Evolutionary conservation across 116 monocot genomes (phyloP), one percentile per base, ranked within the genome.

Genomic region (Posidonia oceanica): DNA sequence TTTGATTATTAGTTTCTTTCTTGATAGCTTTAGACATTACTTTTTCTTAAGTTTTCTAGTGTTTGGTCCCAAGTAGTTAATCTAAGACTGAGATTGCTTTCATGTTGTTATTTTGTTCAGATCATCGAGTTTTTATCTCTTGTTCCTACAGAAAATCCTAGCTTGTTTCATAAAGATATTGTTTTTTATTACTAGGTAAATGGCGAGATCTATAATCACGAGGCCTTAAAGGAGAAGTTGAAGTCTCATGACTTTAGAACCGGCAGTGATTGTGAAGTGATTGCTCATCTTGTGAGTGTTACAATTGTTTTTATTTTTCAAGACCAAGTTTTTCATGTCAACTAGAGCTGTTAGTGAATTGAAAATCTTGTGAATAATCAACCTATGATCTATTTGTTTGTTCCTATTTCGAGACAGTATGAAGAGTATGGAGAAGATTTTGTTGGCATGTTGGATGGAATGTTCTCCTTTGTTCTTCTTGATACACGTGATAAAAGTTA

Each of bases 401-500:
- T 68, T 59, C 16, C 64, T 61, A 63, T 68, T 38, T 7, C 59
- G 20, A 63, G 1, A 68, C 80, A 95, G 95, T 95, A 95, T 73
- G 95, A 95, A 76, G 91, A 95, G 56, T 80, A 95, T 82, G 95
- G 95, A 62, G 95, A 95, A 64, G 83, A 91, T 69, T 95, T 88
- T 67, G 80, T 95, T 36, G 83, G 83, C 74, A 91, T 88, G 95
- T 73, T 95, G 77, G 91, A 95, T 82, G 95, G 91, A 52, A 95
- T 95, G 91, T 95, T 95, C 73, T 88, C 91, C 21, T 95, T 95
- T 81, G 95, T 95, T 76, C 91, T 95, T 72, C 88, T 95, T 71
- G 95, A 95, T 66, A 91, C 86, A 16, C 85, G 83, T 74, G 85
- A 95, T 74, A 88, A 91, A 80, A 95, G 91, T 78, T 95, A 84